phyloP scores from a whole-genome alignment of 345 rosid species.

The Bruguiera gymnorhiza region DNA sequence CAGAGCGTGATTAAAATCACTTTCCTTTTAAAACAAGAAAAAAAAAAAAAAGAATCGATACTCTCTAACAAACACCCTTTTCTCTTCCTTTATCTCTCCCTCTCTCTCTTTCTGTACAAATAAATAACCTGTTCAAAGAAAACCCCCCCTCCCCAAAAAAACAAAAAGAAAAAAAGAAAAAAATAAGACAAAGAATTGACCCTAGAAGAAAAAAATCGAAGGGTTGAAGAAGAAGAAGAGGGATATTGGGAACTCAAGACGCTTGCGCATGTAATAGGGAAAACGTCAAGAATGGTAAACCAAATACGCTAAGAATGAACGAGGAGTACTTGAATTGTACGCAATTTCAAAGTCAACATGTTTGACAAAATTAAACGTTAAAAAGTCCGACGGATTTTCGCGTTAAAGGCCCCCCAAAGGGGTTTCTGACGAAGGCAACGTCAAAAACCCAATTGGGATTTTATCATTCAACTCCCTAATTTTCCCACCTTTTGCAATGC shows the following conservation, averaged over 20 bases:
- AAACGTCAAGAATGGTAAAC: slow-evolving; percentile 27
- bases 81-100: slow-evolving; percentile 15
- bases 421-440: slow-evolving; percentile 22
- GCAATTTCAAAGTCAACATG: slow-evolving; percentile 42
- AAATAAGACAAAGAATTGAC: too few species aligned
- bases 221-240: slow-evolving; percentile 16
- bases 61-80: slow-evolving; percentile 11
- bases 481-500: too few species aligned
- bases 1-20: too few species aligned
- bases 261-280: slow-evolving; percentile 8
- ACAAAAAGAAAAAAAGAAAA: neutral
- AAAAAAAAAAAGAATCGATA: slow-evolving; percentile 16
- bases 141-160: neutral
- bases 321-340: slow-evolving; percentile 34
- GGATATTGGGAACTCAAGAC: slow-evolving; percentile 9
- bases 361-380: slow-evolving; percentile 11
- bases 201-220: neutral
- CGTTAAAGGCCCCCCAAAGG: slow-evolving; percentile 3
- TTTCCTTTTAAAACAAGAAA: neutral
- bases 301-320: slow-evolving; percentile 27
- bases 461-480: too few species aligned
- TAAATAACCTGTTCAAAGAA: slow-evolving; percentile 20
- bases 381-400: neutral
- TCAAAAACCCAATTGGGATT: slow-evolving; percentile 23
- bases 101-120: neutral